phyloP scores from a whole-genome alignment of 768 basidiomycete species.

The Polyporus arcularius region DNA sequence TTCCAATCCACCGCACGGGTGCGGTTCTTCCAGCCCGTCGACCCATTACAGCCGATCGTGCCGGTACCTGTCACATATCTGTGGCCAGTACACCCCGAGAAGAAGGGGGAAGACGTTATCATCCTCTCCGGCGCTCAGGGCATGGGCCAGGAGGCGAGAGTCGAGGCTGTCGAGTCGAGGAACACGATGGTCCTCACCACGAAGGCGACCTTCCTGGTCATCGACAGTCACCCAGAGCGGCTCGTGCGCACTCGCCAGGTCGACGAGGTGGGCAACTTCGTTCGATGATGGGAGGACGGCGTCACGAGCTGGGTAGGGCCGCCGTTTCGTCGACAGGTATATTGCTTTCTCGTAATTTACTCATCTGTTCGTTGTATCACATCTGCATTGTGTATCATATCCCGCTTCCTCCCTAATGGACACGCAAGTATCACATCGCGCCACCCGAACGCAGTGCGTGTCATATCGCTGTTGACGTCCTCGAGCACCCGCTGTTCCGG shows the following conservation, averaged over 20 bases:
- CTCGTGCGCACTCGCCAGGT: conserved; percentile 16
- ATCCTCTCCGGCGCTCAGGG: conserved; percentile 19
- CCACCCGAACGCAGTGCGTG: no score
- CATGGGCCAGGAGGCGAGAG: conserved; percentile 22
- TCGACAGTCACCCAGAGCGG: conserved; percentile 20
- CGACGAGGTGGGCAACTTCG: conserved; percentile 18
- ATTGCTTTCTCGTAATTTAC: background rate
- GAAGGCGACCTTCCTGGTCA: conserved; percentile 18
- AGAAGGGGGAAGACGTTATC: conserved; percentile 19
- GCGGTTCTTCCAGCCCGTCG: conserved; percentile 23
- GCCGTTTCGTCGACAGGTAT: background rate
- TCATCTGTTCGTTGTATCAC: conserved; percentile 3
- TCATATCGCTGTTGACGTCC: no score
- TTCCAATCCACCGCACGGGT: conserved; percentile 27
- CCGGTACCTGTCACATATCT: conserved; percentile 28
- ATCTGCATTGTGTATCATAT: conserved; percentile 4
- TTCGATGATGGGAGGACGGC: background rate
- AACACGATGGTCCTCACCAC: conserved; percentile 16
- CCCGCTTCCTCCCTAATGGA: background rate
- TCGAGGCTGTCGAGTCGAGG: conserved; percentile 19
- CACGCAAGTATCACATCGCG: background rate
- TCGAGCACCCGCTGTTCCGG: no score
- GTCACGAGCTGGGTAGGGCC: background rate
- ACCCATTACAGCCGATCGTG: conserved; percentile 17
- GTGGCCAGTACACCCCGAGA: conserved; percentile 25